phyloP scores from a whole-genome alignment of 345 rosid genomes.

The Adansonia digitata region DNA sequence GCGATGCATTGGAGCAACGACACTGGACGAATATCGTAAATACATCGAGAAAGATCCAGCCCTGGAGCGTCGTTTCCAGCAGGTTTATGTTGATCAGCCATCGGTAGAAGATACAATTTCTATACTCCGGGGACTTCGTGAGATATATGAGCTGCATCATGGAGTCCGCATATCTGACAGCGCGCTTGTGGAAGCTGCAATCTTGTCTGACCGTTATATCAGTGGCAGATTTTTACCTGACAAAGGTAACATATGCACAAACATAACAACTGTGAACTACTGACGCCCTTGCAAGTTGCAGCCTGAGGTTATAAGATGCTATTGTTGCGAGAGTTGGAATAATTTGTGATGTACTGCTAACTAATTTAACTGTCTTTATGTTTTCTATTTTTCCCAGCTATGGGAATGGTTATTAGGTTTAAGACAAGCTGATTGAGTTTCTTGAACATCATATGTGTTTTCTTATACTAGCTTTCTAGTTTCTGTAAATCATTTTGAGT shows the following conservation, averaged over 20 bases:
- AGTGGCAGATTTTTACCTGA: constrained; percentile 98
- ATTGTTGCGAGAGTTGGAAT: not conserved
- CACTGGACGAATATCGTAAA: constrained; percentile 91
- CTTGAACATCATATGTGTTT: not conserved
- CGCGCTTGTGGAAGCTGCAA: constrained; percentile 97
- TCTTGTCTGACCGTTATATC: constrained; percentile 93
- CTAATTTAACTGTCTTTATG: no score
- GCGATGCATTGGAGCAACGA: constrained; percentile 96
- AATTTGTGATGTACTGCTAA: no score
- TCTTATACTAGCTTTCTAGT: not conserved
- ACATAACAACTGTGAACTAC: not conserved
- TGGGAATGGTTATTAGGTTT: not conserved
- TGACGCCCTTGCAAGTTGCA: not conserved
- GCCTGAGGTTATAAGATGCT: not conserved
- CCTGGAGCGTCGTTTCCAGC: constrained; percentile 98
- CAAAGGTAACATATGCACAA: no score
- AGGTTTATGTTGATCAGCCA: constrained; percentile 96
- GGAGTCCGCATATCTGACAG: constrained; percentile 97
- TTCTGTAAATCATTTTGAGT: not conserved
- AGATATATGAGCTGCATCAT: constrained; percentile 96
- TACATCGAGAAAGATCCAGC: constrained; percentile 99
- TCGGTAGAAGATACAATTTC: constrained; percentile 85
- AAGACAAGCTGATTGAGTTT: not conserved
- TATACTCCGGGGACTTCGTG: constrained; percentile 93
- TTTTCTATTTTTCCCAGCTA: not conserved